Evolutionary conservation across 2,329 filamentous ascomycete genomes (phyloP), one percentile per base, ranked within the genome.

Genomic region (Fusarium agapanthi): DNA sequence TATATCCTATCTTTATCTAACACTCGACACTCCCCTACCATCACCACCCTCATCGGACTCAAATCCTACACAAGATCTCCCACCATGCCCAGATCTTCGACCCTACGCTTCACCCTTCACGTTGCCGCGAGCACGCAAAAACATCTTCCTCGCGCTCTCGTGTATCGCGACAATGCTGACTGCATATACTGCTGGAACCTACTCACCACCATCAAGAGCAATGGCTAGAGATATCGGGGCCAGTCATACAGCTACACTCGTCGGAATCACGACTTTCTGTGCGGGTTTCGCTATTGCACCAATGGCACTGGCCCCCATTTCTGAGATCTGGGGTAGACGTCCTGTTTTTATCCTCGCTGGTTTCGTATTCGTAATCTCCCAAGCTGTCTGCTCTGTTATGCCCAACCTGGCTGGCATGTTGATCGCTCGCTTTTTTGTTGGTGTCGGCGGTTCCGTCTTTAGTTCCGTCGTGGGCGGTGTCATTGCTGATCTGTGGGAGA

Each of bases 391-490:
- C 78, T 93, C 92, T 9, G 84, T 93, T 0, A 93, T 94, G 11
- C 85, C 86, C 0, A 88, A 88, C 6, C 89, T 93, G 70, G 88
- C 88, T 0, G 94, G 92, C 6, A 92, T 97, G 88, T 80, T 97
- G 1, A 82, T 95, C 6, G 88, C 91, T 0, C 89, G 95, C 2
- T 93, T 97, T 79, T 86, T 96, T 51, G 88, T 90, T 15, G 95
- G 95, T 3, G 89, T 90, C n/a, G 93, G 93, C 12, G 91, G 89
- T 11, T 94, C 91, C 54, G 90, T 87, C 0, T 97, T 97, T 79
- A 94, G 92, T 48, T 96, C 94, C 28, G 95, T 97, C 87, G 92
- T 97, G 1, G 95, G 95, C n/a, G 95, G 95, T 7, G 93, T 98
- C 8, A 92, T 98, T 44, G 92, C 92, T 56, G 95, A 98, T 78